Conservation (phyloP, 2,329 filamentous ascomycete genomes). For the Microdochium bolleyi region DNA sequence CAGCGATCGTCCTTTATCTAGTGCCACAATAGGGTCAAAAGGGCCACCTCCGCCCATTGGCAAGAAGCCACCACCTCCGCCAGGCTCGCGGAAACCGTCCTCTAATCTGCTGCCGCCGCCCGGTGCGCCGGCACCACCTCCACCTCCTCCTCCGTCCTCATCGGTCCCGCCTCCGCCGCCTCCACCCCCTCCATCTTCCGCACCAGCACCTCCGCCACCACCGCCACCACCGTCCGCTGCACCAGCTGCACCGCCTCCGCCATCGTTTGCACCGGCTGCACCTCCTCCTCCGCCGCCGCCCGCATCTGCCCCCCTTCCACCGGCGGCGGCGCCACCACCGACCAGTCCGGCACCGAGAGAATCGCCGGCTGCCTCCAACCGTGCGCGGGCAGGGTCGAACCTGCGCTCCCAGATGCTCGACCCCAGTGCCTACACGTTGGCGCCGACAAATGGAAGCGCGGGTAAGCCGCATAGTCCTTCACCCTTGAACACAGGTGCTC, state of each 20-base stretch:
- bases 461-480: constrained; percentile 31
- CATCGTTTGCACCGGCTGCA: constrained; percentile 23
- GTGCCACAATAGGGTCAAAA: constrained; percentile 39
- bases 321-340: constrained; percentile 20
- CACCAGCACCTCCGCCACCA: constrained; percentile 3
- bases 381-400: constrained; percentile 33
- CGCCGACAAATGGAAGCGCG: constrained; percentile 45
- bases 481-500: constrained; percentile 21
- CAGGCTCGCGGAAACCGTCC: constrained; percentile 44
- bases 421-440: constrained; percentile 67
- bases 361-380: constrained; percentile 22
- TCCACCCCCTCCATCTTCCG: constrained; percentile 17
- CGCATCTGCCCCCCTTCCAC: constrained; percentile 31
- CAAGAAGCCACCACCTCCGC: constrained; percentile 64
- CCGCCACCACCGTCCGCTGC: constrained; percentile 18
- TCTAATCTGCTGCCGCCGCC: constrained; percentile 20
- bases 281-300: constrained; percentile 25
- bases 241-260: constrained; percentile 28
- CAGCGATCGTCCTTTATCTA: constrained; percentile 50
- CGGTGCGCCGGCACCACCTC: constrained; percentile 22
- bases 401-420: constrained; percentile 60
- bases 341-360: constrained; percentile 11
- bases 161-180: constrained; percentile 24
- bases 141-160: constrained; percentile 26
- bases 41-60: constrained; percentile 72